Evolutionary conservation across 768 basidiomycete genomes (phyloP).

Genomic region (Boletus huronensis): DNA sequence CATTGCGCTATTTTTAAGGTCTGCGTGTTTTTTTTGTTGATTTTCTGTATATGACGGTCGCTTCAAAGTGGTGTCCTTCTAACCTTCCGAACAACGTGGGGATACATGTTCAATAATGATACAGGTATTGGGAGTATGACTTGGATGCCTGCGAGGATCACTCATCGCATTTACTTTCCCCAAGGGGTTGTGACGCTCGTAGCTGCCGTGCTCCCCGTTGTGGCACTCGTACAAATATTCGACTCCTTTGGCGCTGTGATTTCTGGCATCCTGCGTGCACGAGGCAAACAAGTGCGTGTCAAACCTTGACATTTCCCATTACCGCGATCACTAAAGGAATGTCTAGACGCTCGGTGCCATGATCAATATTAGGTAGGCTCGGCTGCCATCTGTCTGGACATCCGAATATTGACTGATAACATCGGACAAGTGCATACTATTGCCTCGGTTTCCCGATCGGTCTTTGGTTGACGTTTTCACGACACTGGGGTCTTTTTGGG

Average conservation of each 20-base stretch:
- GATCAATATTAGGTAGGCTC: slow-evolving; percentile 64
- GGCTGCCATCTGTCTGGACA: neutral
- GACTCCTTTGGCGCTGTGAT: slow-evolving; percentile 73
- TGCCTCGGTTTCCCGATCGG: slow-evolving; percentile 80
- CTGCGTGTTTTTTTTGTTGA: slow-evolving; percentile 1
- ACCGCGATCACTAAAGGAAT: neutral
- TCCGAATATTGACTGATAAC: neutral
- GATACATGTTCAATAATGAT: slow-evolving; percentile 71
- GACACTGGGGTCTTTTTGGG: slow-evolving; percentile 60
- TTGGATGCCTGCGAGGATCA: neutral
- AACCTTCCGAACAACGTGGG: slow-evolving; percentile 64
- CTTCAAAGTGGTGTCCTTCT: slow-evolving; percentile 48
- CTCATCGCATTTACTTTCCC: neutral
- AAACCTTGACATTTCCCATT: neutral
- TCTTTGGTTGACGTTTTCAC: slow-evolving; percentile 68
- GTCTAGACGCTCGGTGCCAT: slow-evolving; percentile 71
- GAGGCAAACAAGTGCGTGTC: slow-evolving; percentile 64
- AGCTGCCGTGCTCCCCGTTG: slow-evolving; percentile 67
- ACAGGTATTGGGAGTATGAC: slow-evolving; percentile 35
- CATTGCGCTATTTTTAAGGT: slow-evolving; percentile 64
- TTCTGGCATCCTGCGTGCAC: slow-evolving; percentile 76
- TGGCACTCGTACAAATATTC: slow-evolving; percentile 78
- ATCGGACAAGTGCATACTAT: slow-evolving; percentile 60
- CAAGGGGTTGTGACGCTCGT: slow-evolving; percentile 34
- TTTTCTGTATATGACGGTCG: neutral